Base-by-base conservation (phyloP, 1,284 basidiomycete species). In the Cerioporus squamosus region DNA sequence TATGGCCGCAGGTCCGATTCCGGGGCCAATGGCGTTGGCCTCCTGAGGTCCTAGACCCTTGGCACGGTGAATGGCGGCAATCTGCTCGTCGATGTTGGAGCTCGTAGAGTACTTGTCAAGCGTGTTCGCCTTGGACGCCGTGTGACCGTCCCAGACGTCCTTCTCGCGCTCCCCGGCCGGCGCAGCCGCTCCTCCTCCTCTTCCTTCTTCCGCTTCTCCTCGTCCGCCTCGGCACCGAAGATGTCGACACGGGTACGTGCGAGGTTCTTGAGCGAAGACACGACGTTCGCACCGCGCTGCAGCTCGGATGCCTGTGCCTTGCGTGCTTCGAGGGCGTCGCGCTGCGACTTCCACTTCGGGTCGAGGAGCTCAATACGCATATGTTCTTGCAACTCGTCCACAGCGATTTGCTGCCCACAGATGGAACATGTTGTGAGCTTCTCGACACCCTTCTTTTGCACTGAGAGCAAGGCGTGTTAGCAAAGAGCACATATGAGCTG, bases 361-460 rank as follows among this genome's bases (percentile, higher is more conserved):
- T 99, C 96, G 68, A 99, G 85, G 50, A 98, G 79, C 74, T 99
- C 97, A 74, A 99, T 98, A 70, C 97, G 93, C 83, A 98, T 97
- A 75, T 99, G 97, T 72, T 99, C 96, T 66, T 95, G 88, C 61
- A 99, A 83, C 74, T 99, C 96, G 77, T 95, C 91, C 66, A 97
- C 89, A 26, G 95, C 89, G 24, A 99, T 93, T 74, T 94, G 90
- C 73, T 98, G 95, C 31, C 92, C 91, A 77, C 97, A 98, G 67
- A 98, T 93, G 10, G 90, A 87, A 78, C 96, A 98, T 20, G 90
- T 93, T 2, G 94, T 94, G 74, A 91, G 87, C 26, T 86, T 82
- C 47, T 88, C 81, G 70, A 87, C 84, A 46, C 72, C 76, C 70
- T 87, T 86, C 77, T 87, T 89, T 58, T 87, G 85, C 50, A 91